Base-by-base conservation (phyloP, 2,329 filamentous ascomycete species). In the Amauroascus verrucosus region DNA sequence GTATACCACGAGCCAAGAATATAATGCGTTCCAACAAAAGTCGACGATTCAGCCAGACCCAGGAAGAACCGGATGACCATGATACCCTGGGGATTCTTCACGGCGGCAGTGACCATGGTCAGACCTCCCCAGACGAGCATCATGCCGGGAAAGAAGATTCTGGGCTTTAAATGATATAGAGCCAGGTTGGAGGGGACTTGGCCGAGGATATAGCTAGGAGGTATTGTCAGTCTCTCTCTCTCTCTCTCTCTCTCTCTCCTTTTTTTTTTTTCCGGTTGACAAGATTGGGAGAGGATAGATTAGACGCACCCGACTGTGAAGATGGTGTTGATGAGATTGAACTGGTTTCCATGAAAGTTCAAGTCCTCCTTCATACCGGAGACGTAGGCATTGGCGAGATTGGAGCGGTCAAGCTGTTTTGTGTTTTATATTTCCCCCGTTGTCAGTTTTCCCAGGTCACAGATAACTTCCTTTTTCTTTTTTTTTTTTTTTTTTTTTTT, bases 1-100 rank as follows among this genome's bases (percentile, higher is more conserved):
- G 67, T 72, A 49, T 74, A 75, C 72, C 70, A 75, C 5, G 67
- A 70, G 1, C 68, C 66, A 0, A 73, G 59, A 8, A 73, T 66
- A 47, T 67, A 70, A 35, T 70, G 67, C 3, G 63, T 67, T 1
- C 68, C 68, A 1, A 61, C 56, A 49, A 67, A 69, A 8, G 63
- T 65, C 40, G 61, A 66, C 1, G 62, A 58, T 54, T 68, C 65
- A 16, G 59, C 60, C 16, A 65, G 54, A 1, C 69, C 69, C 2
- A 70, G 58, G 44, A 71, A 63, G 61, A 72, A 71, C 2, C 70
- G 65, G 28, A 70, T 64, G 3, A 61, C 66, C 61, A 67, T 66
- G 44, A 69, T 61, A 0, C 60, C 59, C 16, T 64, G 61, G 0
- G 64, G 63, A 40, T 58, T 65, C 16, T 63, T 60, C 22, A 54